phyloP scores from a whole-genome alignment of 768 basidiomycete species.

The Pholiota conissans region DNA sequence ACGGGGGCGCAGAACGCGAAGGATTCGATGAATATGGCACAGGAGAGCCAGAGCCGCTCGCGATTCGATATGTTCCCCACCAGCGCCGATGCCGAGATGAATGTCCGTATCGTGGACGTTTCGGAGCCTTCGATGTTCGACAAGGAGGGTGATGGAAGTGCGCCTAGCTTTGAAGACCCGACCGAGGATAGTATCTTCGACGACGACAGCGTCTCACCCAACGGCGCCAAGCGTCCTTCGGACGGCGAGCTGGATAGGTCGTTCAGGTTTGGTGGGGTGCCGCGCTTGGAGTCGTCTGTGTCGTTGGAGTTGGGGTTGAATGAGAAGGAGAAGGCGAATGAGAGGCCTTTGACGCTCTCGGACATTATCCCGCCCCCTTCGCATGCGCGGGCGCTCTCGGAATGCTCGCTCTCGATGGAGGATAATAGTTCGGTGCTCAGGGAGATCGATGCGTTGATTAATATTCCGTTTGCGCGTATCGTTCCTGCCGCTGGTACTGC shows the following conservation, averaged over 20 bases:
- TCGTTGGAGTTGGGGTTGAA: conserved; percentile 1
- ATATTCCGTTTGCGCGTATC: conserved; percentile 7
- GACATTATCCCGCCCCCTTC: conserved; percentile 74
- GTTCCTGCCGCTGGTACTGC: not conserved
- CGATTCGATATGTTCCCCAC: conserved; percentile 23
- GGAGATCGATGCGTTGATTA: not conserved
- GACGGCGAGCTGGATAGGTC: conserved; percentile 68
- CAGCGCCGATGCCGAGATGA: conserved; percentile 22
- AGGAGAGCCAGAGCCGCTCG: conserved; percentile 9
- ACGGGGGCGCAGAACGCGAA: conserved; percentile 9
- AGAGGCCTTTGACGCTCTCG: conserved; percentile 56
- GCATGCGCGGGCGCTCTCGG: conserved; percentile 48
- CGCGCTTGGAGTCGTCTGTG: conserved; percentile 13
- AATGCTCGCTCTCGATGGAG: conserved; percentile 18
- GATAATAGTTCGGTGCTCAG: not conserved
- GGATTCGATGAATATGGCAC: conserved; percentile 6
- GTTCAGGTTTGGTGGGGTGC: conserved; percentile 74
- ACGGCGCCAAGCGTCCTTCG: conserved; percentile 41
- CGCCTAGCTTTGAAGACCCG: not conserved
- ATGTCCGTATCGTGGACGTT: conserved; percentile 33
- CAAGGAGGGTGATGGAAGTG: not conserved
- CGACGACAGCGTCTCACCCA: not conserved
- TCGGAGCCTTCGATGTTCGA: conserved; percentile 23
- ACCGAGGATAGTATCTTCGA: conserved; percentile 1
- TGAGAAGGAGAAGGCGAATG: conserved; percentile 20